Percentiles rank a stretch among this genome's conserved stretches.
phyloP scores from a whole-genome alignment of 1,284 basidiomycete genomes.

The Ceraceosorus bombacis region DNA sequence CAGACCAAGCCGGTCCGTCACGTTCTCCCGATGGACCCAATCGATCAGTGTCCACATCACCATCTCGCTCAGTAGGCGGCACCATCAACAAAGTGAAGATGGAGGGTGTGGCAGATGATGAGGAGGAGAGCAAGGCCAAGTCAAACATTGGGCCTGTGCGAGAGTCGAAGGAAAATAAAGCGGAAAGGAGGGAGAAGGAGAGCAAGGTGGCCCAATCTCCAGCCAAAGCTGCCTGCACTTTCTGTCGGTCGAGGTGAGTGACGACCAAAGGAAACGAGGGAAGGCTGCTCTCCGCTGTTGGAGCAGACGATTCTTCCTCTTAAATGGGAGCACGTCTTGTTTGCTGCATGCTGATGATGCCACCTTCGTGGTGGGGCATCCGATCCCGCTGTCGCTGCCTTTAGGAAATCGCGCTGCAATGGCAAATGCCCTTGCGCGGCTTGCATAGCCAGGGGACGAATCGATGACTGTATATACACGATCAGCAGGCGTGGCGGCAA shows the following conservation, averaged over 20 bases:
- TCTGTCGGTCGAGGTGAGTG: conserved; percentile 25
- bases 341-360: background rate
- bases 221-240: conserved; percentile 36
- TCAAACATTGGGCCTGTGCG: too few species aligned
- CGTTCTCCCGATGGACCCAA: too few species aligned
- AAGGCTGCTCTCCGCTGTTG: too few species aligned
- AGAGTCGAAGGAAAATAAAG: too few species aligned
- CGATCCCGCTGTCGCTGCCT: background rate
- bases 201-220: conserved; percentile 10
- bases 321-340: background rate
- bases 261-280: background rate
- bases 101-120: too few species aligned
- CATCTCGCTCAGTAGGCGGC: too few species aligned
- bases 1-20: too few species aligned
- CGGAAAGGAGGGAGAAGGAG: too few species aligned
- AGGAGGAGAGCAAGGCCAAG: too few species aligned
- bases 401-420: conserved; percentile 37
- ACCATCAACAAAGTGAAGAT: too few species aligned
- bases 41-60: too few species aligned
- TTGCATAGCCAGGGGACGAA: conserved; percentile 27
- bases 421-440: conserved; percentile 39
- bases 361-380: background rate
- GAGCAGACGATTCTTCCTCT: too few species aligned
- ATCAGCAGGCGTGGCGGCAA: conserved; percentile 39
- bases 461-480: conserved; percentile 39